Conservation (phyloP, 116 monocot species). For the Phalaenopsis hybrid region DNA sequence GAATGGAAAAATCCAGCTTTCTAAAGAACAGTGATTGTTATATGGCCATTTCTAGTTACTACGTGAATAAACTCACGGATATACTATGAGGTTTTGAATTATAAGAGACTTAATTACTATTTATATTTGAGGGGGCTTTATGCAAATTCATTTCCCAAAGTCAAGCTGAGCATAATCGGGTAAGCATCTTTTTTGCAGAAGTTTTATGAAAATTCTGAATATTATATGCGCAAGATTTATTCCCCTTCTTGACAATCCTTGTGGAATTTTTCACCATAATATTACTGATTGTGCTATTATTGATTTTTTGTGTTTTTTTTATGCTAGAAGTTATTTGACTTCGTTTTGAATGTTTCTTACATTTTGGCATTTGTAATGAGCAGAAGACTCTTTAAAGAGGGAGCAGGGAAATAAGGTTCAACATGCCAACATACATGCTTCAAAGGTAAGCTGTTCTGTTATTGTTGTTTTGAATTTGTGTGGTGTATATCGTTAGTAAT, state of each 20-base stretch:
- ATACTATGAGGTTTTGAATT: neutral
- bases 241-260: neutral
- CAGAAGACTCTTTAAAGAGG: conserved; percentile 77
- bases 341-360: neutral
- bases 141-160: neutral
- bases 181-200: neutral
- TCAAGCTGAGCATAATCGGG: neutral
- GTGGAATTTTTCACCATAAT: neutral
- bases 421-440: conserved; percentile 84
- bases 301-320: neutral
- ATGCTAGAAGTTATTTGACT: neutral
- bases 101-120: neutral
- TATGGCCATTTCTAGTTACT: neutral
- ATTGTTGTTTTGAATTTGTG: neutral
- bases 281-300: neutral
- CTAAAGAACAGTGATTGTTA: neutral
- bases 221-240: neutral
- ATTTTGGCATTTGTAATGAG: conserved; percentile 14
- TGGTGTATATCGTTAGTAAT: neutral
- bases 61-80: neutral
- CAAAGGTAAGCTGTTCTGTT: conserved; percentile 41
- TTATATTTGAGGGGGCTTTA: neutral
- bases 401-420: conserved; percentile 87
- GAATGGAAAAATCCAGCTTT: neutral
- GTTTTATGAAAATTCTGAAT: neutral